Evolutionary conservation across 1,284 basidiomycete genomes (phyloP).

Genomic region (Chalciporus sp.): DNA sequence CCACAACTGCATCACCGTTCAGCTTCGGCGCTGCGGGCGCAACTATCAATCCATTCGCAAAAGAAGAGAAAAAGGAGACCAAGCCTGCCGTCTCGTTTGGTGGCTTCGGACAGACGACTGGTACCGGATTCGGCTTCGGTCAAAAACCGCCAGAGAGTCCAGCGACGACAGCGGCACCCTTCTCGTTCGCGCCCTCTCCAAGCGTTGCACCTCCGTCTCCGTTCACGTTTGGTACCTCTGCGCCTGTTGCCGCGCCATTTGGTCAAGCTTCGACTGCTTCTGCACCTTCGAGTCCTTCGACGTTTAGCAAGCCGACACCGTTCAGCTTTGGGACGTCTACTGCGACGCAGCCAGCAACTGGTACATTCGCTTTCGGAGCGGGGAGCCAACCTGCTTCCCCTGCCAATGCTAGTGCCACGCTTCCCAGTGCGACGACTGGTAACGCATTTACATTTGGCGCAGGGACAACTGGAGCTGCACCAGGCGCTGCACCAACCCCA

Average conservation of each 20-base stretch:
- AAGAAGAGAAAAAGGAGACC: constrained; percentile 36
- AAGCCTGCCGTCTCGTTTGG: constrained; percentile 30
- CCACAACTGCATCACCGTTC: constrained; percentile 32
- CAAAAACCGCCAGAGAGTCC: constrained; percentile 38
- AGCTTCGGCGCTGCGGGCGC: constrained; percentile 28
- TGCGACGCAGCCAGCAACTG: constrained; percentile 27
- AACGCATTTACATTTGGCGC: constrained; percentile 39
- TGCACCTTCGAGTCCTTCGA: constrained; percentile 57
- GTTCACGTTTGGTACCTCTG: constrained; percentile 48
- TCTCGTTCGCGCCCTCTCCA: constrained; percentile 46
- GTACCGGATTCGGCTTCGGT: constrained; percentile 37
- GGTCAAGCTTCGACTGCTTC: constrained; percentile 43
- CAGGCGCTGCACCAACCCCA: constrained; percentile 39
- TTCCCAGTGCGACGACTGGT: constrained; percentile 45
- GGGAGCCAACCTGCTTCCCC: constrained; percentile 61
- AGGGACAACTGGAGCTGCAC: constrained; percentile 30
- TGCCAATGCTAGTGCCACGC: constrained; percentile 37
- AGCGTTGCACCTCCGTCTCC: constrained; percentile 38
- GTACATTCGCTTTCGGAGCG: constrained; percentile 35
- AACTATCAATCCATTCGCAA: constrained; percentile 33
- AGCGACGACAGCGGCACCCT: constrained; percentile 39
- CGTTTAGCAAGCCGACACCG: constrained; percentile 37
- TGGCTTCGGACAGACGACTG: constrained; percentile 33
- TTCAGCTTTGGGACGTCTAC: constrained; percentile 43
- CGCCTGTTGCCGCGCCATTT: constrained; percentile 44